These are phyloP conservation scores for Claviceps sp. DNA, from an alignment of 2,329 filamentous ascomycete genomes.

Conservation along the genomic window DNA sequence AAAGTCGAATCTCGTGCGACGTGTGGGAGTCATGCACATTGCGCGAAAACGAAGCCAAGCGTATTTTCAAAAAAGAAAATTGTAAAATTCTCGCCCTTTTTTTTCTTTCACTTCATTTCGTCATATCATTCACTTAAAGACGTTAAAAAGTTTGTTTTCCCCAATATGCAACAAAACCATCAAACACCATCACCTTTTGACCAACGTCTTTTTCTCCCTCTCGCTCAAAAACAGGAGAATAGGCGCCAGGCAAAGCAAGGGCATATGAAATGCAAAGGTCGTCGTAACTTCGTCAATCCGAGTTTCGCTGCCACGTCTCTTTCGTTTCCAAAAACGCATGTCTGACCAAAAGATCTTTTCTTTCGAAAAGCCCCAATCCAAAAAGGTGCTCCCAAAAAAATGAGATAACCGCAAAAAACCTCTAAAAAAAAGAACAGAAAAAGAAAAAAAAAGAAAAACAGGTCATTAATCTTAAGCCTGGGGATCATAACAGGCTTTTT, in stretches of 20 bases:
- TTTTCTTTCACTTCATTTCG: too few relatives aligned
- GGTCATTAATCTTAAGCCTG: conserved; percentile 20
- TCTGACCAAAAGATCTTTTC: too few relatives aligned
- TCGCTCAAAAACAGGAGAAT: conserved; percentile 13
- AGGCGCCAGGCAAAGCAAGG: conserved; percentile 5
- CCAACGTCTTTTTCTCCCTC: conserved; percentile 12
- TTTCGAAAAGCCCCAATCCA: neutral
- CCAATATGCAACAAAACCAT: conserved; percentile 21
- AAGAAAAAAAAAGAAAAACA: too few relatives aligned
- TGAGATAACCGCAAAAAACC: too few relatives aligned
- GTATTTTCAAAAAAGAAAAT: too few relatives aligned
- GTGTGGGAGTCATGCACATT: too few relatives aligned
- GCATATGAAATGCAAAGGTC: conserved; percentile 8
- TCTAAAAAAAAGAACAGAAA: too few relatives aligned
- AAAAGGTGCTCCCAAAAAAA: conserved; percentile 6
- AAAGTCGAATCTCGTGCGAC: too few relatives aligned
- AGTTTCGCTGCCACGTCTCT: conserved; percentile 12
- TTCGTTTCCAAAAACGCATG: conserved; percentile 12
- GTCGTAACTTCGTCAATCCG: conserved; percentile 25
- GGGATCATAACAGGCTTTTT: conserved; percentile 23
- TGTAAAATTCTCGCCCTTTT: too few relatives aligned
- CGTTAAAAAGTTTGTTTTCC: neutral
- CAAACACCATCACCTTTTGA: conserved; percentile 17
- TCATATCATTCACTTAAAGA: too few relatives aligned
- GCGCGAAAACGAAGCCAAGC: too few relatives aligned